Conservation (phyloP, 1,284 basidiomycete genomes). For the Pseudozyma hubeiensis region DNA sequence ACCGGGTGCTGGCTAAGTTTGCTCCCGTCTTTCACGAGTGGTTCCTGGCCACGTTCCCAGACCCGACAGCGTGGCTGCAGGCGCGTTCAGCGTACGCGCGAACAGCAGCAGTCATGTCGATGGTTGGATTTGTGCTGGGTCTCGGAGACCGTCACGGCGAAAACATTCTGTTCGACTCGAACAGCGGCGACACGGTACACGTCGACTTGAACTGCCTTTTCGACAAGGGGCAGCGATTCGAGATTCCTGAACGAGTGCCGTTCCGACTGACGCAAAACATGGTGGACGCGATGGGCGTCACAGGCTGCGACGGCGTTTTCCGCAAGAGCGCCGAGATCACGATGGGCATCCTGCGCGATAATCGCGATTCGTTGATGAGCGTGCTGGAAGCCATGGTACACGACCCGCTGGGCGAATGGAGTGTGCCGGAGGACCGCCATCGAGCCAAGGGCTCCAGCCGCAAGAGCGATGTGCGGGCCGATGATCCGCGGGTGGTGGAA, state of each 20-base stretch:
- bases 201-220: constrained; percentile 99
- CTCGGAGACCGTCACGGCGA: constrained; percentile 98
- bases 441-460: constrained; percentile 34
- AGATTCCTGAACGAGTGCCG: constrained; percentile 91
- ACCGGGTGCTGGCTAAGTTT: constrained; percentile 74
- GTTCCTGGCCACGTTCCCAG: constrained; percentile 96
- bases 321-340: constrained; percentile 93
- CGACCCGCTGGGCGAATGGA: constrained; percentile 97
- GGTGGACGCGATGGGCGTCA: constrained; percentile 91
- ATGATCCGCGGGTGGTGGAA: constrained; percentile 56
- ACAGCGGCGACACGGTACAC: constrained; percentile 91
- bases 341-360: constrained; percentile 85
- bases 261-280: constrained; percentile 96
- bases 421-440: constrained; percentile 72
- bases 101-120: constrained; percentile 96
- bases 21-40: constrained; percentile 94
- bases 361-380: constrained; percentile 94
- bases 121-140: constrained; percentile 97
- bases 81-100: constrained; percentile 87
- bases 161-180: constrained; percentile 92
- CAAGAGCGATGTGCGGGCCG: constrained; percentile 45
- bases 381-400: constrained; percentile 97
- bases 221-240: constrained; percentile 88
- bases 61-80: constrained; percentile 92
- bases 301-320: constrained; percentile 92